Evolutionary conservation across 345 rosid species (phyloP).

Genomic region (Aethionema arabicum): DNA sequence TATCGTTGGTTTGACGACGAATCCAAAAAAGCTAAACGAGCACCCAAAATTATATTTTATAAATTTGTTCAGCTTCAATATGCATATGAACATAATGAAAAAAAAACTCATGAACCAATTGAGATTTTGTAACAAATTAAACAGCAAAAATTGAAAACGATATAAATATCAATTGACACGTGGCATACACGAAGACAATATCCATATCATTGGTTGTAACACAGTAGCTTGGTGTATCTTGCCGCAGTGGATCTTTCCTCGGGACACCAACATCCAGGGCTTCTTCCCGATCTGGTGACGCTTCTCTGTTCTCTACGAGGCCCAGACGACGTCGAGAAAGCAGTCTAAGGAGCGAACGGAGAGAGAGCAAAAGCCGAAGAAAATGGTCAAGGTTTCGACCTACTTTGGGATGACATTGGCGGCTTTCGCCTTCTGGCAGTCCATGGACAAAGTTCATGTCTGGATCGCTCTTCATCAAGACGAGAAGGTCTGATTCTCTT

Average conservation of each 20-base stretch:
- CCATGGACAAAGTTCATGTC: constrained; percentile 90
- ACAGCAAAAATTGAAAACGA: neutral
- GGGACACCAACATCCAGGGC: constrained; percentile 1
- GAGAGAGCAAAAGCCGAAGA: constrained; percentile 11
- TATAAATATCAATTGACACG: too few relatives aligned
- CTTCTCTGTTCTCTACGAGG: constrained; percentile 6
- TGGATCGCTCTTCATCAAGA: constrained; percentile 88
- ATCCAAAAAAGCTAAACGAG: too few relatives aligned
- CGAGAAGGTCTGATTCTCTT: constrained; percentile 46
- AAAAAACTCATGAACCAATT: too few relatives aligned
- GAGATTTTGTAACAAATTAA: too few relatives aligned
- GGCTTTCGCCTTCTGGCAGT: constrained; percentile 82
- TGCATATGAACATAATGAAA: too few relatives aligned
- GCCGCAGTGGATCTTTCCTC: constrained; percentile 9
- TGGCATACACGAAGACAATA: too few relatives aligned
- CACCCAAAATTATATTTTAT: too few relatives aligned
- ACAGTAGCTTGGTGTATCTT: constrained; percentile 3
- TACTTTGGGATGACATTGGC: constrained; percentile 74
- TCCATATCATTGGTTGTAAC: neutral
- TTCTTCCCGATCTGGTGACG: constrained; percentile 27
- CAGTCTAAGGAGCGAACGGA: constrained; percentile 15
- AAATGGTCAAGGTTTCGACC: constrained; percentile 69
- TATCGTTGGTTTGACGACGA: too few relatives aligned
- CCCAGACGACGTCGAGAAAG: constrained; percentile 3
- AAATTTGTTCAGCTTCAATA: too few relatives aligned